These are phyloP conservation scores for Beauveria sp. DNA, from an alignment of 2,329 filamentous ascomycete species.

Conservation along the genomic window DNA sequence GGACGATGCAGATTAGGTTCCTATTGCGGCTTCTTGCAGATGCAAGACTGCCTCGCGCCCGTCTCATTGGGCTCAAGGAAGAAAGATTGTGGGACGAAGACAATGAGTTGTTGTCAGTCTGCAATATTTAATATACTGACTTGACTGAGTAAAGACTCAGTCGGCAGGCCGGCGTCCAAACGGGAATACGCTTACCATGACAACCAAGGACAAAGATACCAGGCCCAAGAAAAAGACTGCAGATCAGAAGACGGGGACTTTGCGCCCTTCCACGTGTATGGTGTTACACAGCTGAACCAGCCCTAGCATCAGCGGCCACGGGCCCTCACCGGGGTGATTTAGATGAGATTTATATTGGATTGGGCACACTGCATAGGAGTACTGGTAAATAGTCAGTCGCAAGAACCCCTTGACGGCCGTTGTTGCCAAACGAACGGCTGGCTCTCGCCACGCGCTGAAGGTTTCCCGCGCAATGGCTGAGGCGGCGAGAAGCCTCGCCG, in stretches of 20 bases:
- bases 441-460: neutral
- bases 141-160: no score
- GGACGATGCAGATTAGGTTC: neutral
- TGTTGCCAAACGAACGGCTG: neutral
- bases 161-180: neutral
- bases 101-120: neutral
- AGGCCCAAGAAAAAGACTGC: neutral
- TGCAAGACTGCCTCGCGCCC: neutral
- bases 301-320: neutral
- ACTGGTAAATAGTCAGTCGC: neutral
- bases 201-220: neutral
- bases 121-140: neutral
- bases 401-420: neutral
- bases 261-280: neutral
- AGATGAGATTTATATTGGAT: slow-evolving; percentile 1
- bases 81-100: neutral
- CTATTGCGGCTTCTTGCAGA: slow-evolving; percentile 1
- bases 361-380: neutral
- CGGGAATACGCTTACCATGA: neutral
- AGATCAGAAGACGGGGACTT: neutral
- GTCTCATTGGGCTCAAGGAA: neutral
- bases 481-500: no score
- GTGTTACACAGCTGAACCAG: neutral
- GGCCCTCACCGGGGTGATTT: neutral
- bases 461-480: neutral